Conservation (phyloP, 2,329 filamentous ascomycete genomes). For the Metarhizium rileyi region DNA sequence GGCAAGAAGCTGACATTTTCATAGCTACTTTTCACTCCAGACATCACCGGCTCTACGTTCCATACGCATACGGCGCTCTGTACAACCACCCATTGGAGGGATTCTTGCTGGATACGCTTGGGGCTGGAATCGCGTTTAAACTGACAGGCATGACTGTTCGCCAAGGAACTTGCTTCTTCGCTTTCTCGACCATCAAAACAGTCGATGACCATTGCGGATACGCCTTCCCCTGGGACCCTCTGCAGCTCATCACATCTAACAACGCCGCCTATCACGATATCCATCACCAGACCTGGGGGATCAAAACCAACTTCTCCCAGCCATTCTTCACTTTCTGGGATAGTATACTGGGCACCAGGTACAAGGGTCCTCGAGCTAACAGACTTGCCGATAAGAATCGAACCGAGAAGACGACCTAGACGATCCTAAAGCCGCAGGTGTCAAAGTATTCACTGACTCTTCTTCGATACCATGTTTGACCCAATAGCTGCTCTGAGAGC, state of each 20-base stretch:
- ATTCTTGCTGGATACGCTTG: constrained; percentile 84
- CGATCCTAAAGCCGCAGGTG: constrained; percentile 2
- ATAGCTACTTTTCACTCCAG: constrained; percentile 82
- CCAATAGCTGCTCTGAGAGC: background rate
- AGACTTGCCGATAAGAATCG: constrained; percentile 30
- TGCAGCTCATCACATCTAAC: constrained; percentile 87
- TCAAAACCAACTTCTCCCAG: constrained; percentile 90
- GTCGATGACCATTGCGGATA: constrained; percentile 98
- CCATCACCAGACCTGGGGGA: constrained; percentile 97
- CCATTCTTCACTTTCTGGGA: constrained; percentile 98
- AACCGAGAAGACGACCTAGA: constrained; percentile 15
- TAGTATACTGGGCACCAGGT: constrained; percentile 68
- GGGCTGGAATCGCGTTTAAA: constrained; percentile 77
- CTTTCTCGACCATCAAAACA: constrained; percentile 84
- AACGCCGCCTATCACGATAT: constrained; percentile 97
- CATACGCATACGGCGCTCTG: constrained; percentile 91
- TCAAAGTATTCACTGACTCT: background rate
- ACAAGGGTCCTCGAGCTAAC: constrained; percentile 52
- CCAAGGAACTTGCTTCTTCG: constrained; percentile 85
- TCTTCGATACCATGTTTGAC: background rate
- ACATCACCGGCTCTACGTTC: constrained; percentile 94
- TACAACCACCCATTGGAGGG: constrained; percentile 97
- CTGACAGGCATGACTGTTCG: constrained; percentile 71
- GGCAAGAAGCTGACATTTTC: constrained; percentile 31
- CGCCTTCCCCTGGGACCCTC: constrained; percentile 85